These are phyloP conservation scores for Boechera divaricarpa DNA, from an alignment of 345 rosid species.

Conservation along the genomic window DNA sequence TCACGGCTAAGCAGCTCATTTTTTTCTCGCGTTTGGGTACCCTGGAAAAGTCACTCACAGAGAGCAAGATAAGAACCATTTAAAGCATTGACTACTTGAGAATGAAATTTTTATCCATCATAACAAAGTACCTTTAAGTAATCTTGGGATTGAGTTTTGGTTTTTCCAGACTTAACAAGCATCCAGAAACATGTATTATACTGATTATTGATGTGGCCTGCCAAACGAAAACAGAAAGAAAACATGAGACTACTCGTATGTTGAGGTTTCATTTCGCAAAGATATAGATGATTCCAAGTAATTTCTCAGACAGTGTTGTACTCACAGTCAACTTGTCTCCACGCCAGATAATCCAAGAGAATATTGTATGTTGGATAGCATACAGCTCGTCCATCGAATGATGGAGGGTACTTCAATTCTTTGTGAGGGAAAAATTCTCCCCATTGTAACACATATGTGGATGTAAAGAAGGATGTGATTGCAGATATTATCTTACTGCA, in stretches of 20 bases:
- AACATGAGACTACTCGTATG: slow-evolving; percentile 5
- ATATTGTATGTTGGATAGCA: slow-evolving; percentile 83
- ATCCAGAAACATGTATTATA: slow-evolving; percentile 96
- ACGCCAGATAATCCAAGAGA: slow-evolving; percentile 81
- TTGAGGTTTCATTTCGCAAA: not conserved
- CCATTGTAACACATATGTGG: slow-evolving; percentile 75
- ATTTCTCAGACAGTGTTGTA: slow-evolving; percentile 18
- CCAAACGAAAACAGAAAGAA: slow-evolving; percentile 27
- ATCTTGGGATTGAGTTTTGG: slow-evolving; percentile 74
- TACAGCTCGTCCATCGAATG: slow-evolving; percentile 89
- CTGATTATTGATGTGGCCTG: slow-evolving; percentile 96
- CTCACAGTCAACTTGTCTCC: slow-evolving; percentile 99
- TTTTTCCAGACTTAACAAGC: slow-evolving; percentile 85
- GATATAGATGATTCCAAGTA: not conserved
- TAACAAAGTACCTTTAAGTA: slow-evolving; percentile 62
- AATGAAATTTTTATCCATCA: not conserved
- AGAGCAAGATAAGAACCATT: slow-evolving; percentile 18
- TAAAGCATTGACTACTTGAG: slow-evolving; percentile 16
- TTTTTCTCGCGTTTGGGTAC: slow-evolving; percentile 82
- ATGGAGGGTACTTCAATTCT: slow-evolving; percentile 70
- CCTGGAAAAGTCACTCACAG: slow-evolving; percentile 50
- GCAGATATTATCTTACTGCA: slow-evolving; percentile 70
- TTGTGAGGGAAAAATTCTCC: slow-evolving; percentile 72
- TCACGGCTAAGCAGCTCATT: slow-evolving; percentile 65
- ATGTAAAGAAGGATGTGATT: slow-evolving; percentile 74